Percentiles rank a stretch among this genome's conserved stretches.
Evolutionary conservation across 208 protist genomes (phyloP).

Genomic region (Leishmania aethiopica): DNA sequence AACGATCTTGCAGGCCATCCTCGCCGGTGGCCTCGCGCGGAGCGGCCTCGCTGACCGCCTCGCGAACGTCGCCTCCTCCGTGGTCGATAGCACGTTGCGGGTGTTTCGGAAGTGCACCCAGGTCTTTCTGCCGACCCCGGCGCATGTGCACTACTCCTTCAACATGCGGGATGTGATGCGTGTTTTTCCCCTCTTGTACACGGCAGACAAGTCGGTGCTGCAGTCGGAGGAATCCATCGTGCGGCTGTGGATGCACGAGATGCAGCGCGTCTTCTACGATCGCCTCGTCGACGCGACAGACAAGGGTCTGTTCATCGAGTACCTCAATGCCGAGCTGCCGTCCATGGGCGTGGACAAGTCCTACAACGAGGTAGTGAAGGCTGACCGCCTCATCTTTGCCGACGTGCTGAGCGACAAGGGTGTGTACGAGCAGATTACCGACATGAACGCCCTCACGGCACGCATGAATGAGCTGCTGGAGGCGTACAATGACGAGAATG

Average conservation of each 20-base stretch:
- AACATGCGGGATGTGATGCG: conserved; percentile 98
- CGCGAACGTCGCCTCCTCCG: conserved; percentile 33
- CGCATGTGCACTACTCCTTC: conserved; percentile 99
- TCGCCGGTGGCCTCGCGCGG: conserved; percentile 85
- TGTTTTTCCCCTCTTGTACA: conserved; percentile 97
- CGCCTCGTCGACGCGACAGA: conserved; percentile 93
- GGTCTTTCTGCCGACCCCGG: conserved; percentile 96
- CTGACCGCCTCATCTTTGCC: conserved; percentile 93
- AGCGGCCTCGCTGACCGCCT: conserved; percentile 75
- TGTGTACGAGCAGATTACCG: conserved; percentile 92
- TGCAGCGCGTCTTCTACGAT: conserved; percentile 95
- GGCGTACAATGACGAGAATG: conserved; percentile 95
- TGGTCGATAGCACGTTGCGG: conserved; percentile 93
- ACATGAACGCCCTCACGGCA: conserved; percentile 71
- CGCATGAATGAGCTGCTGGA: conserved; percentile 86
- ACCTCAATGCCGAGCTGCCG: conserved; percentile 69
- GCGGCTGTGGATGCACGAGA: conserved; percentile 96
- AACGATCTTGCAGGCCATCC: conserved; percentile 95
- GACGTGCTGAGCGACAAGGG: conserved; percentile 87
- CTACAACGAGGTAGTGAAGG: conserved; percentile 62
- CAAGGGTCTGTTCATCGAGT: conserved; percentile 75
- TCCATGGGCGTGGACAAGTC: conserved; percentile 61
- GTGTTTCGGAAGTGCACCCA: conserved; percentile 93
- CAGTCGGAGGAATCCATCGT: conserved; percentile 63
- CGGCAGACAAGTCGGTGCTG: conserved; percentile 72